phyloP scores from a whole-genome alignment of 129 eudicot species.

The Centaurea solstitialis region DNA sequence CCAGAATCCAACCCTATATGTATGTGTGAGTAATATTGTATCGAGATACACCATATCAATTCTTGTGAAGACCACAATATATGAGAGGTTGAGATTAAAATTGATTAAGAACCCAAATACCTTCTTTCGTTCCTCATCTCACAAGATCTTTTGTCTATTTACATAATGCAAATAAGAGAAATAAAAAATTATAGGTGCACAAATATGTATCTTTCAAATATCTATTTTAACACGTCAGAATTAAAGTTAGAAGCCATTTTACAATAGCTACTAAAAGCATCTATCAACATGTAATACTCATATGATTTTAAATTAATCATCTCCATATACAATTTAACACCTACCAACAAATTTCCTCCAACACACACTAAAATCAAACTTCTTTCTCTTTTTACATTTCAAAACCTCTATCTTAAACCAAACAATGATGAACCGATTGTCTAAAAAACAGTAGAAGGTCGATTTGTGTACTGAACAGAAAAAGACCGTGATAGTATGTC shows the following conservation, averaged over 20 bases:
- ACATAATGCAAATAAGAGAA: too few species aligned
- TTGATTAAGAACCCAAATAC: too few species aligned
- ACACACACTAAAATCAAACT: not conserved
- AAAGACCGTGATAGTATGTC: constrained; percentile 47
- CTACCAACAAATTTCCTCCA: not conserved
- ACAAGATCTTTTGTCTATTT: too few species aligned
- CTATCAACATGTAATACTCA: not conserved
- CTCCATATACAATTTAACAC: not conserved
- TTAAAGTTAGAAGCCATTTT: not conserved
- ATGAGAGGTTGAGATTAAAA: too few species aligned
- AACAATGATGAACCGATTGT: not conserved
- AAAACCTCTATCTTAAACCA: too few species aligned
- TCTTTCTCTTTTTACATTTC: too few species aligned
- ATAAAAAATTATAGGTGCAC: not conserved
- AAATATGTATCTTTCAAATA: not conserved
- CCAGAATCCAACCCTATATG: too few species aligned
- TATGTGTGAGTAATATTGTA: too few species aligned
- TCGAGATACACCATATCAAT: too few species aligned
- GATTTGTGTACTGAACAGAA: constrained; percentile 41
- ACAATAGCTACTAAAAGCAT: not conserved
- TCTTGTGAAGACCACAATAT: too few species aligned
- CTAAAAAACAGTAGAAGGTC: constrained; percentile 3
- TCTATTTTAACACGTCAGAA: not conserved
- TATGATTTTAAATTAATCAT: not conserved
- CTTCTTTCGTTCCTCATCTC: too few species aligned